Evolutionary conservation across 1,284 basidiomycete species (phyloP), one percentile per base, ranked within the genome.

Genomic region (Cronartium ribicola): DNA sequence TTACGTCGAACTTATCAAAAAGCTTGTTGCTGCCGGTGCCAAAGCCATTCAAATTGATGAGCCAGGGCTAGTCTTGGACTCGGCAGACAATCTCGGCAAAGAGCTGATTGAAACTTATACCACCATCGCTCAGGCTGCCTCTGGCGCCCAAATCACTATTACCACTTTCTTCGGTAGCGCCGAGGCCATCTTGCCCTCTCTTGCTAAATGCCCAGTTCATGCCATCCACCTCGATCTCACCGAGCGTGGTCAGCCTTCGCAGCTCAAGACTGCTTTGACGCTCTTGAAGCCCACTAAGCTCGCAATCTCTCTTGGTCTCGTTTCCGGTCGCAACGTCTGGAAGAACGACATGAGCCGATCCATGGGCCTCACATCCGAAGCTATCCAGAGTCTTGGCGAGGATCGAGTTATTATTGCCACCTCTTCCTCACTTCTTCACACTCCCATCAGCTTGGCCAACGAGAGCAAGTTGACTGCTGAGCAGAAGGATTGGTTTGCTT

Each of bases 301-400:
- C 78, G 83, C 89, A 77, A 86, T 99, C 75, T 98, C 96, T 75
- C 89, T 98, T 77, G 96, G 96, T 85, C 83, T 98, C 77, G 91
- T 99, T 77, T 98, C 96, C 59, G 96, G 96, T 77, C 93, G 96
- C 82, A 98, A 98, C 87, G 93, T 99, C 85, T 99, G 96, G 96
- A 99, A 98, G 88, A 91, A 89, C 77, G 95, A 98, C 85, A 89
- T 98, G 80, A 85, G 86, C 79, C 89, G 88, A 67, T 90, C 92
- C 76, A 86, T 95, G 84, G 88, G 89, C 81, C 84, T 88, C 67
- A 92, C 88, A 76, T 88, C 95, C 85, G 91, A 90, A 83, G 94
- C 93, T 69, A 84, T 94, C 79, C 87, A 88, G 69, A 85, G 84
- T 63, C 88, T 97, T 79, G 92, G 92, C 76, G 83, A 85, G 77